A percentile compares a stretch with the other conserved stretches of the same genome.
Conservation (phyloP, 2,329 filamentous ascomycete species). For the Aureobasidium lini region DNA sequence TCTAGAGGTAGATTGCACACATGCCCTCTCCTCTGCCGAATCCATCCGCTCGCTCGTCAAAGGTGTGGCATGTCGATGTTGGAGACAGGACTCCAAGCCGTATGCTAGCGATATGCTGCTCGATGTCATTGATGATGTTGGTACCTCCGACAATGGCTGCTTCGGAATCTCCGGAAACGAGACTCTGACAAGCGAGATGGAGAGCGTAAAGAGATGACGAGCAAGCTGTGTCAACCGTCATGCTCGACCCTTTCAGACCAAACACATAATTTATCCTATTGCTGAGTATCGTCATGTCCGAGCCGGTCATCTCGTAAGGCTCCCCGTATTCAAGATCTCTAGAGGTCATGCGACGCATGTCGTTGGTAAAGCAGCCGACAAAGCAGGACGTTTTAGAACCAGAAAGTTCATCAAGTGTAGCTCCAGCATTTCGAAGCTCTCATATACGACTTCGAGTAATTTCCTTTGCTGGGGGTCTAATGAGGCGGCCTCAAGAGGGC, state of each 20-base stretch:
- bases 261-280: constrained; percentile 34
- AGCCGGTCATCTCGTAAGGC: constrained; percentile 22
- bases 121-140: not conserved
- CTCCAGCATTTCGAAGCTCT: constrained; percentile 24
- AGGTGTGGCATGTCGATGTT: constrained; percentile 30
- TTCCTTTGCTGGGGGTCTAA: constrained; percentile 37
- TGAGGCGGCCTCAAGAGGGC: constrained; percentile 22
- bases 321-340: constrained; percentile 18
- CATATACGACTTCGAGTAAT: constrained; percentile 35
- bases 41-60: constrained; percentile 37
- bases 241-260: constrained; percentile 31
- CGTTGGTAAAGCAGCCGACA: not conserved
- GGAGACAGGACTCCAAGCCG: constrained; percentile 23
- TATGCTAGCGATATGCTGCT: not conserved
- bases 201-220: constrained; percentile 20
- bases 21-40: constrained; percentile 50
- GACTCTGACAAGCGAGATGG: not conserved
- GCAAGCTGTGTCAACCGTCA: constrained; percentile 42
- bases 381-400: not conserved
- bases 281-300: constrained; percentile 31
- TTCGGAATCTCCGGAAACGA: not conserved
- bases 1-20: constrained; percentile 44
- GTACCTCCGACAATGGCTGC: not conserved
- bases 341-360: not conserved
- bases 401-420: not conserved